A percentile compares a stretch with the other conserved stretches of the same genome.
Conservation (phyloP, 805 yeast species). For the Zygosaccharomyces siamensis region DNA sequence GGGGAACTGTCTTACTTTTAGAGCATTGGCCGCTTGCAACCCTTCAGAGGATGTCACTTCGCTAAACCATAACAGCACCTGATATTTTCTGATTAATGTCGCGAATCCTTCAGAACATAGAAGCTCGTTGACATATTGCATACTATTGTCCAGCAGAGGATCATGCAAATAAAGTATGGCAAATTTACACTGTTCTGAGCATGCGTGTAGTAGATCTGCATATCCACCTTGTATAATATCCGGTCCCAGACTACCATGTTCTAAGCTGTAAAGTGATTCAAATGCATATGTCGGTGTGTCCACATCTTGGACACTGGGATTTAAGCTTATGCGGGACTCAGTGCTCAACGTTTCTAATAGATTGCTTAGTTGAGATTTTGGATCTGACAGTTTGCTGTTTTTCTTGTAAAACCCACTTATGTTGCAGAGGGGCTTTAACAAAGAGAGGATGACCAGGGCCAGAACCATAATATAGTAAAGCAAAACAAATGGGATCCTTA, state of each 20-base stretch:
- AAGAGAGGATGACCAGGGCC: constrained; percentile 8
- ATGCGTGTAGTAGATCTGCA: constrained; percentile 67
- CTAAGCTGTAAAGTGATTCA: constrained; percentile 27
- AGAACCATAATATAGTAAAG: constrained; percentile 18
- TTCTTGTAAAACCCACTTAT: constrained; percentile 23
- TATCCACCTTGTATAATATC: constrained; percentile 59
- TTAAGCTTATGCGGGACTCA: constrained; percentile 11
- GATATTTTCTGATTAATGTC: constrained; percentile 43
- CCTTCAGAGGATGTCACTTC: constrained; percentile 78
- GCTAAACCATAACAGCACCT: constrained; percentile 81
- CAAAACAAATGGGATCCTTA: constrained; percentile 17
- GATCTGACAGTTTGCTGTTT: constrained; percentile 12
- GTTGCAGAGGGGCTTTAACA: constrained; percentile 23
- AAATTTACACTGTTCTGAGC: constrained; percentile 67
- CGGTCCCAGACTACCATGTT: constrained; percentile 18
- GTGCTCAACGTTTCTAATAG: constrained; percentile 17
- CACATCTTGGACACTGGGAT: constrained; percentile 6
- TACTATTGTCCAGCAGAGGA: constrained; percentile 60
- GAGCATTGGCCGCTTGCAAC: constrained; percentile 70
- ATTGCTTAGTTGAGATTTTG: constrained; percentile 10
- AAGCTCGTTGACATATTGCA: constrained; percentile 48
- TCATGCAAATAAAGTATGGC: constrained; percentile 70
- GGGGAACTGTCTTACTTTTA: constrained; percentile 73
- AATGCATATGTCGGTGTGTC: constrained; percentile 17
- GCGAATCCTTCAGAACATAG: constrained; percentile 49